Conservation (phyloP, 768 basidiomycete species). For the Arthromyces matolae region DNA sequence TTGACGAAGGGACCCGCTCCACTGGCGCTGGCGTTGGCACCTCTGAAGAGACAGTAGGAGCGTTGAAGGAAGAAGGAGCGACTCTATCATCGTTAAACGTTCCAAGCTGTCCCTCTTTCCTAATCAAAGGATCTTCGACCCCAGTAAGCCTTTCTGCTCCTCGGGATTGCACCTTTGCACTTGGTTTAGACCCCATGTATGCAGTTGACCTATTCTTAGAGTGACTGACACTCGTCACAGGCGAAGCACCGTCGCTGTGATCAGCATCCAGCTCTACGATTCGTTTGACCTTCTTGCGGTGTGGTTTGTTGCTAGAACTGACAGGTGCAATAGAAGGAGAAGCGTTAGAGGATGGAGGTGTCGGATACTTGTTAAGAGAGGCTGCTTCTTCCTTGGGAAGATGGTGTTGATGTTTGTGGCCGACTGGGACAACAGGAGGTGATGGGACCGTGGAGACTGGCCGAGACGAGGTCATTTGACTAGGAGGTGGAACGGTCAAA, state of each 20-base stretch:
- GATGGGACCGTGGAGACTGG: conserved; percentile 48
- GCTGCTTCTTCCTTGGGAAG: conserved; percentile 17
- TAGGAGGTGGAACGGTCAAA: conserved; percentile 44
- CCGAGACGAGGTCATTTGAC: conserved; percentile 49
- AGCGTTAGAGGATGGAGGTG: conserved; percentile 37
- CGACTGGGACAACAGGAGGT: conserved; percentile 60
- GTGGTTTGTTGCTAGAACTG: conserved; percentile 37
- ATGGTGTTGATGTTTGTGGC: conserved; percentile 28
- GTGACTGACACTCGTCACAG: conserved; percentile 22
- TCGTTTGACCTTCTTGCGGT: conserved; percentile 64
- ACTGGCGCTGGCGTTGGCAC: conserved; percentile 2
- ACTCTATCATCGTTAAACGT: conserved; percentile 8
- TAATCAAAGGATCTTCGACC: conserved; percentile 2
- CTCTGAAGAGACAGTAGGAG: conserved; percentile 8
- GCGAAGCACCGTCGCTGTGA: conserved; percentile 31
- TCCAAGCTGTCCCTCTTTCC: conserved; percentile 19
- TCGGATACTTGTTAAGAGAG: conserved; percentile 23
- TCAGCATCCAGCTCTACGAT: conserved; percentile 75
- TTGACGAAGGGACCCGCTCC: conserved; percentile 1
- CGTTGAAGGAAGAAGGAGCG: neutral
- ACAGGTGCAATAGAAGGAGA: conserved; percentile 43
- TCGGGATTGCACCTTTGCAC: conserved; percentile 20
- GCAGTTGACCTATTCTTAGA: conserved; percentile 31
- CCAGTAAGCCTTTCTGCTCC: conserved; percentile 13
- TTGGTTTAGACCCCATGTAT: conserved; percentile 18